Evolutionary conservation across 164 flowering plant genomes (phyloP).

Genomic region (Dillenia suffruticosa): DNA sequence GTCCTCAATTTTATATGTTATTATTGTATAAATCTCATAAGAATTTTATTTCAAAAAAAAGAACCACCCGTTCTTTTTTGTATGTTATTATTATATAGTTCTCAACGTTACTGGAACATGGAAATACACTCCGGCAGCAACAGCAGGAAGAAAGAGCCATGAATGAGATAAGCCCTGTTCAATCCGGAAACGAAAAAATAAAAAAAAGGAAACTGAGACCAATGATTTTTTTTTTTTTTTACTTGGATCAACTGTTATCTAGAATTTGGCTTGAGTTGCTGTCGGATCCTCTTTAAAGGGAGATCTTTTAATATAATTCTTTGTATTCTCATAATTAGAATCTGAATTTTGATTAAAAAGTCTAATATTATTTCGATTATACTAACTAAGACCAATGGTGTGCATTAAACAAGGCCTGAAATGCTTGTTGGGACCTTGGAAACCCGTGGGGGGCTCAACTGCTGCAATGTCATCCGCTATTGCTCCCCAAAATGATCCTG

Average conservation of each 20-base stretch:
- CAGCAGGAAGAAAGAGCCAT: conserved; percentile 84
- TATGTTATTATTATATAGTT: too few species aligned
- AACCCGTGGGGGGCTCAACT: conserved; percentile 80
- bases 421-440: conserved; percentile 51
- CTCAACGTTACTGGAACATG: conserved; percentile 61
- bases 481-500: conserved; percentile 73
- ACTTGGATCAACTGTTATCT: too few species aligned
- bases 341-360: neutral
- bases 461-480: conserved; percentile 59
- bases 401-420: neutral
- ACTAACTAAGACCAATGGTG: neutral
- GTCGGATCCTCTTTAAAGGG: too few species aligned
- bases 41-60: too few species aligned
- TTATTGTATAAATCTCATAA: too few species aligned
- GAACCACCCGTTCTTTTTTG: too few species aligned
- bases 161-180: conserved; percentile 79
- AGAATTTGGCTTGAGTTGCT: too few species aligned
- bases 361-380: too few species aligned
- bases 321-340: too few species aligned
- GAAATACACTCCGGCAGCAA: conserved; percentile 60
- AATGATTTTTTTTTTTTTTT: too few species aligned
- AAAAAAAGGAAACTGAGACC: neutral
- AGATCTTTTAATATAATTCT: neutral
- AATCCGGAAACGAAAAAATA: neutral
- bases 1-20: too few species aligned